phyloP scores from a whole-genome alignment of 2,329 filamentous ascomycete genomes.

The Botrytis elliptica region DNA sequence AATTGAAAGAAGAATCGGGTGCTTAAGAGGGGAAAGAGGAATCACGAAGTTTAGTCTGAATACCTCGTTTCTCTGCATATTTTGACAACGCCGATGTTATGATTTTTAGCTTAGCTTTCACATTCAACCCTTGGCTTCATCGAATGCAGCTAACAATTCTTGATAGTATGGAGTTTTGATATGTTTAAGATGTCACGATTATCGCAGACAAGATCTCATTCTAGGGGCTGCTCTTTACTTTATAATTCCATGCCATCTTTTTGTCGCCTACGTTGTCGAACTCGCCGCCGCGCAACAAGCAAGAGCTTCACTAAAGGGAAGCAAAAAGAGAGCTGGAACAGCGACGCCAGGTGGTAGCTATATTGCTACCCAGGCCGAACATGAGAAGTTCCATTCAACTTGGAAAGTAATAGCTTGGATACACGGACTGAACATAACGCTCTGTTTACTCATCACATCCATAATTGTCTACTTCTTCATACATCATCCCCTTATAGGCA shows the following conservation, averaged over 20 bases:
- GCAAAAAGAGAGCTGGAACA: constrained; percentile 43
- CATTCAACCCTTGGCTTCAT: background rate
- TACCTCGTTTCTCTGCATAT: background rate
- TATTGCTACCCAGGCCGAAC: constrained; percentile 43
- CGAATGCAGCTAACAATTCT: constrained; percentile 25
- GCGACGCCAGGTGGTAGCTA: constrained; percentile 39
- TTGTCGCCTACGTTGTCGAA: constrained; percentile 89
- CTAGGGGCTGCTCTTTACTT: constrained; percentile 78
- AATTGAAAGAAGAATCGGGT: background rate
- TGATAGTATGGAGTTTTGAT: constrained; percentile 84
- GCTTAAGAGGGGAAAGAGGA: background rate
- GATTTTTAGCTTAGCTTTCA: background rate
- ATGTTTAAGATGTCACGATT: constrained; percentile 86
- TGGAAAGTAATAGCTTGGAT: constrained; percentile 80
- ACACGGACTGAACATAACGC: constrained; percentile 79
- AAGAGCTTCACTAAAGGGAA: constrained; percentile 61
- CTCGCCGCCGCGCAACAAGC: constrained; percentile 77
- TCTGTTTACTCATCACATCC: constrained; percentile 78
- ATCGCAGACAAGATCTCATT: constrained; percentile 72
- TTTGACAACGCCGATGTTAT: background rate
- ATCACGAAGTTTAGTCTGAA: background rate
- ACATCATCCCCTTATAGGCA: constrained; percentile 90
- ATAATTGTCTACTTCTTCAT: constrained; percentile 87
- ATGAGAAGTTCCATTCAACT: constrained; percentile 66
- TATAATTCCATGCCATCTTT: constrained; percentile 84